Conservation (phyloP, 2,329 filamentous ascomycete genomes). For the Colletotrichum trifolii region DNA sequence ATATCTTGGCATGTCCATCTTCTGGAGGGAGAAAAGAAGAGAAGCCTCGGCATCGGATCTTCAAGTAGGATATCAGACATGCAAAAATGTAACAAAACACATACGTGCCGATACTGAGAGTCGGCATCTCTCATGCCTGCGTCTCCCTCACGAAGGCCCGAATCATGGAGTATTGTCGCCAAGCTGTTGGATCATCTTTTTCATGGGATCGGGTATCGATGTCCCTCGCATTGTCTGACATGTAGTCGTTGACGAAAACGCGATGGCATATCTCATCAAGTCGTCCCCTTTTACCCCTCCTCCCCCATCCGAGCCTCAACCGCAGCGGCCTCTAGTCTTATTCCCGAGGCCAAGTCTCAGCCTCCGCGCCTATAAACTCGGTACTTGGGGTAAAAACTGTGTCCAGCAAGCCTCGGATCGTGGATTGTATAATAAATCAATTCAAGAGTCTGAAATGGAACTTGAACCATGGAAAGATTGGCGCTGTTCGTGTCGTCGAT, state of each 20-base stretch:
- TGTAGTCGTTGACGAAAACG: conserved; percentile 22
- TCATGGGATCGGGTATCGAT: neutral
- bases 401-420: too few relatives aligned
- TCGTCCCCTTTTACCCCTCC: neutral
- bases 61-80: conserved; percentile 17
- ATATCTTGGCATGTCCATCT: conserved; percentile 27
- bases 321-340: conserved; percentile 12
- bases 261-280: conserved; percentile 9
- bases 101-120: conserved; percentile 1
- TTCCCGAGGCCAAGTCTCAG: conserved; percentile 19
- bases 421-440: too few relatives aligned
- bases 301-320: conserved; percentile 3
- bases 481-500: conserved; percentile 9
- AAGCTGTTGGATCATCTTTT: conserved; percentile 1
- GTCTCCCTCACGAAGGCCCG: neutral
- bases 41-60: conserved; percentile 12
- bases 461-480: neutral
- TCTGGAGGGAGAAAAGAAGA: conserved; percentile 10
- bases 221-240: neutral
- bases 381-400: too few relatives aligned
- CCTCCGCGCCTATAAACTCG: neutral
- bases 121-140: neutral
- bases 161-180: neutral
- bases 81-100: conserved; percentile 13
- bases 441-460: too few relatives aligned